A percentile compares a stretch with the other conserved stretches of the same genome.
phyloP scores from a whole-genome alignment of 257 asterid species.

The Gentiana dahurica region DNA sequence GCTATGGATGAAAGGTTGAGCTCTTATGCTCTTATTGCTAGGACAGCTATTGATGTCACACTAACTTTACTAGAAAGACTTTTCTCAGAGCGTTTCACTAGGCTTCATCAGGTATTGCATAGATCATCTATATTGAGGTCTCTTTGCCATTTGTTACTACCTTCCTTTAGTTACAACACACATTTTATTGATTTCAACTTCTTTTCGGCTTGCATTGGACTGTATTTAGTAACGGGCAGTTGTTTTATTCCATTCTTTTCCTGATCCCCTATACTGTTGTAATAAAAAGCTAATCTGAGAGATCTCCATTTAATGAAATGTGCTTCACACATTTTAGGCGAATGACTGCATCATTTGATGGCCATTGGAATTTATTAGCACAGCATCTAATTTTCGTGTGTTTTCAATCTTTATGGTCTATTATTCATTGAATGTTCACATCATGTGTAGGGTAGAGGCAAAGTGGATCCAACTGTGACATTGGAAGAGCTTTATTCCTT shows the following conservation, averaged over 20 bases:
- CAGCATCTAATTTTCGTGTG: too few species aligned
- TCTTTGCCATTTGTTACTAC: constrained; percentile 1
- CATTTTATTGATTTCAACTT: background rate
- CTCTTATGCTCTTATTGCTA: constrained; percentile 95
- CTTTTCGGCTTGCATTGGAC: background rate
- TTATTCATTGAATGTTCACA: constrained; percentile 7
- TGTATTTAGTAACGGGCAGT: background rate
- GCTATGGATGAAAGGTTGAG: constrained; percentile 98
- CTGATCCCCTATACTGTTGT: too few species aligned
- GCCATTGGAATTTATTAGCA: too few species aligned
- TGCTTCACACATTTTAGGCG: too few species aligned
- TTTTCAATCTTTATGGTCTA: too few species aligned
- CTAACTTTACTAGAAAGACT: constrained; percentile 58
- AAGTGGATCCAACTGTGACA: constrained; percentile 72
- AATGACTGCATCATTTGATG: too few species aligned
- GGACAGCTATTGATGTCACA: constrained; percentile 62
- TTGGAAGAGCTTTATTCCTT: constrained; percentile 96
- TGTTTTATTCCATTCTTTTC: too few species aligned
- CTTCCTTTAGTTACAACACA: too few species aligned
- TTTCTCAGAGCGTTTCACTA: constrained; percentile 54
- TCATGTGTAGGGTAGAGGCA: constrained; percentile 69
- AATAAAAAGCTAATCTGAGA: too few species aligned
- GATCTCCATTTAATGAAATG: too few species aligned
- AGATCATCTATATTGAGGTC: background rate
- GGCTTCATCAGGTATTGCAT: constrained; percentile 66